Conservation (phyloP, 306 rosid genomes). For the Medicago ruthenica region DNA sequence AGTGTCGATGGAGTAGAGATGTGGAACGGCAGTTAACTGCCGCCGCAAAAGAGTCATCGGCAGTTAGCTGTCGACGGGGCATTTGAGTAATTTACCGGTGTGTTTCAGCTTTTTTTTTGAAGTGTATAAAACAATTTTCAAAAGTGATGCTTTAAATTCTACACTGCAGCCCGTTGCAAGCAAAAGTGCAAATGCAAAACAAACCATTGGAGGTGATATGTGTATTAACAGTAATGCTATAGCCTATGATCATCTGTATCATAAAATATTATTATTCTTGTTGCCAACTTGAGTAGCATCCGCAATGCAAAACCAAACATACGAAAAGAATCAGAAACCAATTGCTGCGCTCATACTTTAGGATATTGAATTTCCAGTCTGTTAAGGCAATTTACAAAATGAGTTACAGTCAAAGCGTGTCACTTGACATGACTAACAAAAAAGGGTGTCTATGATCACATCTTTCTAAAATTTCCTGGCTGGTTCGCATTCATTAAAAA, state of each 20-base stretch:
- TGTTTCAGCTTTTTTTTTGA: too few species aligned
- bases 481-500: neutral
- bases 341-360: slow-evolving; percentile 36
- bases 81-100: too few species aligned
- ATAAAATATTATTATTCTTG: slow-evolving; percentile 32
- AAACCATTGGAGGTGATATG: neutral
- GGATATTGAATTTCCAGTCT: slow-evolving; percentile 45
- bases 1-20: too few species aligned
- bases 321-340: slow-evolving; percentile 55
- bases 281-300: slow-evolving; percentile 37
- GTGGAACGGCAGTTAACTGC: too few species aligned
- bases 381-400: neutral
- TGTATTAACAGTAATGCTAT: slow-evolving; percentile 17
- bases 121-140: too few species aligned
- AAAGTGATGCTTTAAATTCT: neutral
- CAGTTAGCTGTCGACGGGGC: too few species aligned
- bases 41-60: too few species aligned
- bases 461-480: neutral
- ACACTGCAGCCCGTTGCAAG: too few species aligned
- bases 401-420: neutral
- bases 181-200: neutral
- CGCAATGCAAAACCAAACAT: slow-evolving; percentile 39
- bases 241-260: neutral
- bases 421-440: slow-evolving; percentile 23
- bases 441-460: neutral